Evolutionary conservation across 1,284 basidiomycete species (phyloP).

Genomic region (Rhodotorula sp.): DNA sequence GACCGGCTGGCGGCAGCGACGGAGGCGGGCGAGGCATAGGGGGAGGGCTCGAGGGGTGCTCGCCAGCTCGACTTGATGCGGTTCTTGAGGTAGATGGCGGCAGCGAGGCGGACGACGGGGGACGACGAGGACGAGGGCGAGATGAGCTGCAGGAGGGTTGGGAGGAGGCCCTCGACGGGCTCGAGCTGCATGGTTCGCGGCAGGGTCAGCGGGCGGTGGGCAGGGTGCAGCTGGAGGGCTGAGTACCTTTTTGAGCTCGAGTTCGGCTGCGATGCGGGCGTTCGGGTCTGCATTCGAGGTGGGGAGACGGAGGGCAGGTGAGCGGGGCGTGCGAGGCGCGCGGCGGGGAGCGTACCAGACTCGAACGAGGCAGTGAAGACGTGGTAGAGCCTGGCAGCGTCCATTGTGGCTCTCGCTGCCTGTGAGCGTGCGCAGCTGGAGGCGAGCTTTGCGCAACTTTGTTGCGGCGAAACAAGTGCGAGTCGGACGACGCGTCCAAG

Average conservation of each 20-base stretch:
- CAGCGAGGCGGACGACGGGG: conserved; percentile 51
- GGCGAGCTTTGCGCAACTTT: no score
- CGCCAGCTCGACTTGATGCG: conserved; percentile 52
- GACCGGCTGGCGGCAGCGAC: conserved; percentile 12
- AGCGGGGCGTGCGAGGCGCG: background rate
- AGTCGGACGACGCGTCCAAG: no score
- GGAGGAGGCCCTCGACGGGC: conserved; percentile 72
- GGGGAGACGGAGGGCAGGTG: background rate
- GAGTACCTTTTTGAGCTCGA: conserved; percentile 75
- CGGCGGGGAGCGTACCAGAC: conserved; percentile 10
- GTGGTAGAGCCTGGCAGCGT: conserved; percentile 70
- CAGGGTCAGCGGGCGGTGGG: background rate
- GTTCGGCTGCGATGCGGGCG: conserved; percentile 74
- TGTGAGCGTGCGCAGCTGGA: background rate
- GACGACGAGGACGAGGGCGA: conserved; percentile 52
- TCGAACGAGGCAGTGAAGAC: conserved; percentile 60
- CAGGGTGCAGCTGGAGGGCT: no score
- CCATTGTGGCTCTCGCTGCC: conserved; percentile 57
- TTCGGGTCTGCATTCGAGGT: conserved; percentile 65
- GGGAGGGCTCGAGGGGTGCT: conserved; percentile 15
- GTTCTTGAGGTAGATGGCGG: conserved; percentile 82
- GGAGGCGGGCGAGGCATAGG: conserved; percentile 12
- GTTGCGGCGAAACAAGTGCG: no score
- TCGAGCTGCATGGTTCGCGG: conserved; percentile 59
- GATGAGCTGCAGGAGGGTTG: conserved; percentile 68